Base-by-base conservation (phyloP, 1,139 yeast species). In the Scheffersomyces quercinus region DNA sequence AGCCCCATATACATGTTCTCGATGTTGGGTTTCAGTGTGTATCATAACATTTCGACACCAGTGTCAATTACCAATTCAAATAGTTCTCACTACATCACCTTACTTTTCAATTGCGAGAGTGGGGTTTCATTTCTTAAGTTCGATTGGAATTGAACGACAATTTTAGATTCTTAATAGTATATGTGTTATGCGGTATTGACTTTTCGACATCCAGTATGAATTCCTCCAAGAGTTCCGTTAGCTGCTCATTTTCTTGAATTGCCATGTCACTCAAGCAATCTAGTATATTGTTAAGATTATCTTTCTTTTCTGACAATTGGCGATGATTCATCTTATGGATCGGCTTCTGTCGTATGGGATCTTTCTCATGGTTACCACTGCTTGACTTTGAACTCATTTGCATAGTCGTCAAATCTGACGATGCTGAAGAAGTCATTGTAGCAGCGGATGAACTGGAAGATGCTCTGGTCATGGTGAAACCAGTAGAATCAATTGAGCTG, bases 141-240 rank as follows among this genome's bases (percentile, higher is more conserved):
- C 26, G 5, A 20, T 20, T 20, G 26, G 26, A 20, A 6, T 20
- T 20, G 26, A 20, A 20, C 7, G 26, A 20, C n/a, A 31, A 31
- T 10, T n/a, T 14, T n/a, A 31, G 35, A 15, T 31, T 31, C 24
- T 15, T 39, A 12, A 52, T 37, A 9, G 39, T 38, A 36, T 39
- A 43, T 3, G 58, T 48, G 36, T 52, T 54, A 35, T 49, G 41
- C 1, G 56, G 45, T 6, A 50, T 48, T 4, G 55, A 52, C 4
- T 28, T 14, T 35, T 50, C 39, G 3, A 52, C 37, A 6, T 51
- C 54, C 16, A 37, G 42, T 7, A 52, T 37, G 20, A 42, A 36
- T 29, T n/a, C 35, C 12, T 37, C 15, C 11, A 52, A 41, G 20
- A 43, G 41, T 7, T 36, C 36, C 11, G 41, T 44, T 11, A 52